phyloP scores from a whole-genome alignment of 2,329 filamentous ascomycete species.

The Penicillium sp. region DNA sequence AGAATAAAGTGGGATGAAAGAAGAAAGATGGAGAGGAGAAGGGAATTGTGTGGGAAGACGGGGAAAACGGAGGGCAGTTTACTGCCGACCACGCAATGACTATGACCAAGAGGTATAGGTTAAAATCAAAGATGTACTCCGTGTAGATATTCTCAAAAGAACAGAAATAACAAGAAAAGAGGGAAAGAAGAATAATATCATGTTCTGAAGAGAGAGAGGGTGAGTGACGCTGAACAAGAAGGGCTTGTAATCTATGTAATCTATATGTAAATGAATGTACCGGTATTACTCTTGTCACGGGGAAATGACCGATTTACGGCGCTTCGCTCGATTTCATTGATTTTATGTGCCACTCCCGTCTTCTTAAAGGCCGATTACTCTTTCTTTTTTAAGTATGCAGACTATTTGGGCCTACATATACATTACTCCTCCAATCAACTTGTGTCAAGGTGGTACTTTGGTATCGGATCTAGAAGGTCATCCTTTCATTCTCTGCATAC shows the following conservation, averaged over 20 bases:
- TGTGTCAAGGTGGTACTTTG: not conserved
- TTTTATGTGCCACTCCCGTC: constrained; percentile 11
- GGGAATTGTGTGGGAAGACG: constrained; percentile 1
- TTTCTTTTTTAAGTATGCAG: not conserved
- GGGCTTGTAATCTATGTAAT: constrained; percentile 5
- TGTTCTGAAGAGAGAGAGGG: not conserved
- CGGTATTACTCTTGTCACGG: constrained; percentile 4
- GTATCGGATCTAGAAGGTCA: not conserved
- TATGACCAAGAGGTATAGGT: not conserved
- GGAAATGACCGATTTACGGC: constrained; percentile 17
- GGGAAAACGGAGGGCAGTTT: not conserved
- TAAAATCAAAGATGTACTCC: not conserved
- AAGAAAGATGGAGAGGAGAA: constrained; percentile 1
- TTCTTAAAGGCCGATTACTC: not conserved
- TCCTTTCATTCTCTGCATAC: not conserved
- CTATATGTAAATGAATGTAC: not conserved
- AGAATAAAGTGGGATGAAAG: not conserved
- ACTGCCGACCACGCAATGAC: constrained; percentile 2
- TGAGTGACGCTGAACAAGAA: not conserved
- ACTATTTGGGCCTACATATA: not conserved
- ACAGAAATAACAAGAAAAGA: not conserved
- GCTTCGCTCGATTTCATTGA: constrained; percentile 14
- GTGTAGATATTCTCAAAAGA: not conserved
- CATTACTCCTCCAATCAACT: constrained; percentile 6
- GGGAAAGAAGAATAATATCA: constrained; percentile 7